Percentiles rank a stretch among this genome's conserved stretches.
These are phyloP conservation scores for Suillus weaverae DNA, from an alignment of 768 basidiomycete genomes.

Conservation along the genomic window DNA sequence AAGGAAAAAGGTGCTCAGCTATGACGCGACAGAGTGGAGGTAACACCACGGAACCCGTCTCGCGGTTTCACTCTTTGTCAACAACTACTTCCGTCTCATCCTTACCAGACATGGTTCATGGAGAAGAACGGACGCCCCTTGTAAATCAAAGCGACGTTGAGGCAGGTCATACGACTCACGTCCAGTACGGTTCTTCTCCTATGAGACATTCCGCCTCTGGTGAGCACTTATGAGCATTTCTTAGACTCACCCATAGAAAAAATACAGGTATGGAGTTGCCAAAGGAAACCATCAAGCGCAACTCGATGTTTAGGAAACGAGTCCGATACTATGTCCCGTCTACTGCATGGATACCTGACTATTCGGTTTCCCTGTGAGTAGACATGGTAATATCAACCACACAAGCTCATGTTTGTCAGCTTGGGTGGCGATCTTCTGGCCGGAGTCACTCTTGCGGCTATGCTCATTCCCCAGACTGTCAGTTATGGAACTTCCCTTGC, in stretches of 20 bases:
- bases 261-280: slow-evolving; percentile 5
- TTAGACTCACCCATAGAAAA: background rate
- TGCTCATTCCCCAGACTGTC: slow-evolving; percentile 85
- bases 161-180: slow-evolving; percentile 14
- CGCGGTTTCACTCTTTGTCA: slow-evolving; percentile 21
- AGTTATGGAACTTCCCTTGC: slow-evolving; percentile 91
- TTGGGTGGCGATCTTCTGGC: slow-evolving; percentile 76
- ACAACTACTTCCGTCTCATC: slow-evolving; percentile 29
- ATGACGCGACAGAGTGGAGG: slow-evolving; percentile 5
- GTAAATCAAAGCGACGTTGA: slow-evolving; percentile 28
- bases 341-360: slow-evolving; percentile 76
- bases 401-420: slow-evolving; percentile 28
- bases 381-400: background rate
- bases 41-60: background rate
- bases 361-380: slow-evolving; percentile 65
- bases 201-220: slow-evolving; percentile 20
- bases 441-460: slow-evolving; percentile 81
- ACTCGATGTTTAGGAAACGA: slow-evolving; percentile 44
- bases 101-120: slow-evolving; percentile 22
- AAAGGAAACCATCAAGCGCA: slow-evolving; percentile 18
- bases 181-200: slow-evolving; percentile 19
- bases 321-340: slow-evolving; percentile 79
- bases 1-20: slow-evolving; percentile 1
- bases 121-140: slow-evolving; percentile 24
- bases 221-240: slow-evolving; percentile 5